Percentiles rank a stretch among this genome's conserved stretches.
phyloP scores from a whole-genome alignment of 2,329 filamentous ascomycete species.

The Plenodomus biglobosus region DNA sequence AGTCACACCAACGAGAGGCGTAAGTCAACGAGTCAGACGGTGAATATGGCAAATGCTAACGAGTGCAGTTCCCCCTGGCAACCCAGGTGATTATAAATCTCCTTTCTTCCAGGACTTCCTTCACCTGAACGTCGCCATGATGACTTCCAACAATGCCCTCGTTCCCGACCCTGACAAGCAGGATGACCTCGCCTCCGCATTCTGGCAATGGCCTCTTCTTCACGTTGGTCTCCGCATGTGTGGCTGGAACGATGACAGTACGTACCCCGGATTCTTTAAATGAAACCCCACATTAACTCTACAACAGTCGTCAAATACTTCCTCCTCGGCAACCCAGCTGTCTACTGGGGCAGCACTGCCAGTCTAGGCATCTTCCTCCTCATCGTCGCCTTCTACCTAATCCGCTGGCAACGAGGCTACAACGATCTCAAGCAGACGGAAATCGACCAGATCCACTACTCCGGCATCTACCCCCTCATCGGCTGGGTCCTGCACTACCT shows the following conservation, averaged over 20 bases:
- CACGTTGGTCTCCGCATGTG: conserved; percentile 98
- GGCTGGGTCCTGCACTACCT: conserved; percentile 97
- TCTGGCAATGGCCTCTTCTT: conserved; percentile 98
- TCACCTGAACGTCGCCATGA: conserved; percentile 98
- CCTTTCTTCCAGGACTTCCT: conserved; percentile 98
- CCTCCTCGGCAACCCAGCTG: conserved; percentile 90
- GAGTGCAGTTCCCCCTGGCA: conserved; percentile 68
- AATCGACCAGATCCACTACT: conserved; percentile 92
- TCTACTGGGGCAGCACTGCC: conserved; percentile 92
- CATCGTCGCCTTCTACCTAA: conserved; percentile 77
- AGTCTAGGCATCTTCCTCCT: conserved; percentile 72
- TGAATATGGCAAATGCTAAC: neutral
- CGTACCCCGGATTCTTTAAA: conserved; percentile 7
- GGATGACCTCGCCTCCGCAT: conserved; percentile 92
- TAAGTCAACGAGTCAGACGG: neutral
- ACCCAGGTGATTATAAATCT: conserved; percentile 91
- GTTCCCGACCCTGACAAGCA: conserved; percentile 98
- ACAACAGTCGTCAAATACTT: conserved; percentile 82
- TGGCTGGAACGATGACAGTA: conserved; percentile 86
- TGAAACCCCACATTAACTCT: conserved; percentile 14
- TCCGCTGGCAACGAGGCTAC: conserved; percentile 96
- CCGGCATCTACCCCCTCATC: conserved; percentile 84
- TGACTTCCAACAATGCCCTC: conserved; percentile 98
- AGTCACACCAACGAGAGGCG: conserved; percentile 85
- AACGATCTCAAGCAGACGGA: conserved; percentile 75